Evolutionary conservation across 306 rosid species (phyloP).

Genomic region (Malus orientalis): DNA sequence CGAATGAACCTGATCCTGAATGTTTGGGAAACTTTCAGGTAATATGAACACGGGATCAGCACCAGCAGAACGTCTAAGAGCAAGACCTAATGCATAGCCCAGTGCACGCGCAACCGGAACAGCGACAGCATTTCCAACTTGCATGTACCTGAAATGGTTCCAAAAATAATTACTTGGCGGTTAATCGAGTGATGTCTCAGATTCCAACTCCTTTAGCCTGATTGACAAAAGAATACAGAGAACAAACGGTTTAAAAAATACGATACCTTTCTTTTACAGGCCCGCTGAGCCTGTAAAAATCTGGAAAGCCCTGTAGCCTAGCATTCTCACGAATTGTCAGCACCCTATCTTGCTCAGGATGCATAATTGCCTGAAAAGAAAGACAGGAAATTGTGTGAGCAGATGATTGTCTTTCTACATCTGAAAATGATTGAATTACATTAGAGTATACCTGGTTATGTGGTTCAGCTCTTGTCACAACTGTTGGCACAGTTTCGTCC

Average conservation of each 20-base stretch:
- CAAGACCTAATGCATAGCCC: conserved; percentile 61
- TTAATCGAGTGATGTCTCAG: background rate
- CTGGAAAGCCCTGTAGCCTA: conserved; percentile 75
- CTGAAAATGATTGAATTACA: background rate
- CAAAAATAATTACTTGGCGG: background rate
- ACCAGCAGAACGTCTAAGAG: conserved; percentile 29
- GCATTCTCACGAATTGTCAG: conserved; percentile 60
- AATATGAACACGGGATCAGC: conserved; percentile 30
- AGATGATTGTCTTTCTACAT: background rate
- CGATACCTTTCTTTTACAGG: conserved; percentile 58
- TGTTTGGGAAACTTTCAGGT: conserved; percentile 42
- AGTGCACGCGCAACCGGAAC: conserved; percentile 72
- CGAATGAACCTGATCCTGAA: conserved; percentile 24
- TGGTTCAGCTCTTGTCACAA: conserved; percentile 48
- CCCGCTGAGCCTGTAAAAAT: conserved; percentile 53
- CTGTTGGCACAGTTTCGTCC: conserved; percentile 45
- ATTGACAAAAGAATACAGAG: background rate
- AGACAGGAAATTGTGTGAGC: background rate
- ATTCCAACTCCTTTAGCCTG: background rate
- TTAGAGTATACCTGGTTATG: conserved; percentile 31
- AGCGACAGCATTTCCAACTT: conserved; percentile 91
- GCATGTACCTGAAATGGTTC: conserved; percentile 51
- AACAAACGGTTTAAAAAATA: background rate
- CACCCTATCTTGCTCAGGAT: conserved; percentile 60
- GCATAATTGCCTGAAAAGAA: conserved; percentile 25